Evolutionary conservation across 1,284 basidiomycete species (phyloP).

Genomic region (Leccinum huronense): DNA sequence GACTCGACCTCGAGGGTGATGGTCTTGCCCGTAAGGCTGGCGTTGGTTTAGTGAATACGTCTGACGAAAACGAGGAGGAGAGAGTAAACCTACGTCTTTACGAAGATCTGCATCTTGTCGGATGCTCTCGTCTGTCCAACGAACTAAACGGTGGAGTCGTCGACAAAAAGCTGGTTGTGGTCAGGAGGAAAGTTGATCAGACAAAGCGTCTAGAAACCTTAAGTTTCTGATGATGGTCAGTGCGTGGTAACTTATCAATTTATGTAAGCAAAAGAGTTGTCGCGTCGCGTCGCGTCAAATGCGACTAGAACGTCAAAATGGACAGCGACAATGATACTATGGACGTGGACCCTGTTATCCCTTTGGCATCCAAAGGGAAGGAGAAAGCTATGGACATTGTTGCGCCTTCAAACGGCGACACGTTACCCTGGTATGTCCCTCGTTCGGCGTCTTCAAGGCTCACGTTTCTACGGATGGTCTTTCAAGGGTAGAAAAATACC

Average conservation of each 20-base stretch:
- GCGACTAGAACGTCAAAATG: slow-evolving; percentile 38
- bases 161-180: slow-evolving; percentile 59
- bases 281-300: slow-evolving; percentile 30
- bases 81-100: slow-evolving; percentile 73
- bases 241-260: slow-evolving; percentile 37
- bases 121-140: slow-evolving; percentile 83
- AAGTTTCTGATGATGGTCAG: slow-evolving; percentile 44
- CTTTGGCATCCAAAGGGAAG: slow-evolving; percentile 55
- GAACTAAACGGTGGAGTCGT: slow-evolving; percentile 83
- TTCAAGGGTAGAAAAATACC: slow-evolving; percentile 92
- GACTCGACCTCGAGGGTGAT: slow-evolving; percentile 32
- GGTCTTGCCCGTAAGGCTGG: slow-evolving; percentile 85
- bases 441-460: not conserved
- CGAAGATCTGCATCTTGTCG: slow-evolving; percentile 88
- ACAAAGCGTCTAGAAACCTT: slow-evolving; percentile 28
- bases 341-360: slow-evolving; percentile 43
- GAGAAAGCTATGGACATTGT: slow-evolving; percentile 54
- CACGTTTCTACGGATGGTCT: slow-evolving; percentile 1
- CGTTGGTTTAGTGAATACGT: not conserved
- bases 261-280: slow-evolving; percentile 10
- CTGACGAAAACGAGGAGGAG: not conserved
- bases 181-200: slow-evolving; percentile 23
- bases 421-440: slow-evolving; percentile 65
- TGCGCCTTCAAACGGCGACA: slow-evolving; percentile 53
- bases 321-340: slow-evolving; percentile 51